Conservation (phyloP, 2,329 filamentous ascomycete species). For the Venturia nashicola region DNA sequence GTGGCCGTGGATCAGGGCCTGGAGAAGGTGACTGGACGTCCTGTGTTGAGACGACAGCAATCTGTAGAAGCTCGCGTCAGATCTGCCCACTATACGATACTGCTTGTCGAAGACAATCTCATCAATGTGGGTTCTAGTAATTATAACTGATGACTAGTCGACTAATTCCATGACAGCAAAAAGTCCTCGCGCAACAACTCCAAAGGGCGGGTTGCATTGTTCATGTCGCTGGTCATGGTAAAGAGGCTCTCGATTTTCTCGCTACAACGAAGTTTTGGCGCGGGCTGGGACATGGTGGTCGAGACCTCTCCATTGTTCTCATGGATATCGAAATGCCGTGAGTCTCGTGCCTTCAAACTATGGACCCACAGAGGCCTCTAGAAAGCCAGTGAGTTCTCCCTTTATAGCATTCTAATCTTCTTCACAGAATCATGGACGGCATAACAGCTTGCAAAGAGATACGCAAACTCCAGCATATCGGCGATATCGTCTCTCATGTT, state of each 20-base stretch:
- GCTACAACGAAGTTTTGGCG: conserved; percentile 7
- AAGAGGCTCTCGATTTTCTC: conserved; percentile 5
- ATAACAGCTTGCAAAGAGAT: conserved; percentile 3
- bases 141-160: too few relatives aligned
- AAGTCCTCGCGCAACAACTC: conserved; percentile 9
- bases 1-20: background rate
- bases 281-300: background rate
- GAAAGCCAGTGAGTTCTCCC: too few relatives aligned
- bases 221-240: conserved; percentile 9
- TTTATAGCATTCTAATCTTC: background rate
- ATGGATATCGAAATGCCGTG: conserved; percentile 11
- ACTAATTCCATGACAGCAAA: background rate
- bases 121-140: conserved; percentile 4
- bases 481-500: background rate
- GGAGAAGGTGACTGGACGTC: too few relatives aligned
- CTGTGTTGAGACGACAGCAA: too few relatives aligned
- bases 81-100: background rate
- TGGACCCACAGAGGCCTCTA: too few relatives aligned
- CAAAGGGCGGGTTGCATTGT: conserved; percentile 4
- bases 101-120: conserved; percentile 11
- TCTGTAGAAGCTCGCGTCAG: background rate
- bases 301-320: conserved; percentile 4
- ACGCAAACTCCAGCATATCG: conserved; percentile 1
- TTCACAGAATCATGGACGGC: conserved; percentile 8
- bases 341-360: too few relatives aligned